Conservation (phyloP, 371 early-diverging fungal species). For the Saksenaea oblongispora region DNA sequence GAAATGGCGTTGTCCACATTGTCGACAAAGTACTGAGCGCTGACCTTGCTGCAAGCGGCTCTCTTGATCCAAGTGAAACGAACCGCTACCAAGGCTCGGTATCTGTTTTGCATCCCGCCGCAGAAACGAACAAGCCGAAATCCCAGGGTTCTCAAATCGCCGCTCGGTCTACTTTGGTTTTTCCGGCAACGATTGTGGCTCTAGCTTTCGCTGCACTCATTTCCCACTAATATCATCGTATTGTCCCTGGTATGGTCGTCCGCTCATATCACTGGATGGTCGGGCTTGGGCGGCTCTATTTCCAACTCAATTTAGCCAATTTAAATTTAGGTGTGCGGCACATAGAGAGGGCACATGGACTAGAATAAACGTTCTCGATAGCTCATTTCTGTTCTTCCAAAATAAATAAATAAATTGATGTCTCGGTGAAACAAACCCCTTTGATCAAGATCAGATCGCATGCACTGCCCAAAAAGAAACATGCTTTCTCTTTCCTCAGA, state of each 20-base stretch:
- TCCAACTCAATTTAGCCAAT: not conserved
- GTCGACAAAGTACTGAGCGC: conserved; percentile 19
- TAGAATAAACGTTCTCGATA: not conserved
- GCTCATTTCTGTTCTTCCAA: not conserved
- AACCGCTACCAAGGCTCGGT: not conserved
- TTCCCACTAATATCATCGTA: not conserved
- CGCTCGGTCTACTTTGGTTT: not conserved
- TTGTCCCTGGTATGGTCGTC: not conserved
- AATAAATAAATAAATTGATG: not conserved
- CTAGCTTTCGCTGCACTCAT: not conserved
- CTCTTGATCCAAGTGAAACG: not conserved
- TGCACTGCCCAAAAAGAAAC: too few species aligned
- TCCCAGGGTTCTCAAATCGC: not conserved
- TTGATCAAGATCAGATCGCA: too few species aligned
- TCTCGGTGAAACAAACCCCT: not conserved
- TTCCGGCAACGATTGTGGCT: not conserved
- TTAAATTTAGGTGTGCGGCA: conserved; percentile 3
- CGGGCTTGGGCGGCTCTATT: not conserved
- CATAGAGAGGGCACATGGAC: not conserved
- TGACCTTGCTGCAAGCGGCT: not conserved
- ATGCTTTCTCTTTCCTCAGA: too few species aligned
- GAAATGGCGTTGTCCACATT: conserved; percentile 22
- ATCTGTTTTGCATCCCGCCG: not conserved
- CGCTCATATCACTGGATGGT: not conserved
- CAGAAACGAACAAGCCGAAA: not conserved